Conservation (phyloP, 2,329 filamentous ascomycete species). For the Penicillium sp. region DNA sequence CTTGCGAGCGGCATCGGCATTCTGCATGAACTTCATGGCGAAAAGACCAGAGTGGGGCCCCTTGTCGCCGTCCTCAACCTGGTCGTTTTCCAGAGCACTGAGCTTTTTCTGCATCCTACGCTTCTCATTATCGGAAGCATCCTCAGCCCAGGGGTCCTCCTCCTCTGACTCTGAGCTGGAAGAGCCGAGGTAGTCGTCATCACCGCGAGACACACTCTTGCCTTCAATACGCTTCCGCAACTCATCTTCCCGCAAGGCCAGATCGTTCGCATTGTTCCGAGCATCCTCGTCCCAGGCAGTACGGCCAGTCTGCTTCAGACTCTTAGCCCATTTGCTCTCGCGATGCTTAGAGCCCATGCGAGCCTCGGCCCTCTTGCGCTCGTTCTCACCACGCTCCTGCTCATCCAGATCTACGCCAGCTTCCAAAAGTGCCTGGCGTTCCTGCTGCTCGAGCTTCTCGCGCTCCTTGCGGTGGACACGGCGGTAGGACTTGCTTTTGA, state of each 20-base stretch:
- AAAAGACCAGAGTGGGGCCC: conserved; percentile 65
- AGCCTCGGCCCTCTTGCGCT: conserved; percentile 76
- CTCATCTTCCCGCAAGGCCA: conserved; percentile 80
- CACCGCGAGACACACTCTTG: conserved; percentile 60
- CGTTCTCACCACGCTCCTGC: conserved; percentile 63
- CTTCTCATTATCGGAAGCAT: conserved; percentile 37
- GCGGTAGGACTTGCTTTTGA: conserved; percentile 95
- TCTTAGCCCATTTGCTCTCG: conserved; percentile 91
- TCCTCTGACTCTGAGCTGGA: conserved; percentile 63
- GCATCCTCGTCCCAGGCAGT: conserved; percentile 88
- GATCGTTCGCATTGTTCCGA: conserved; percentile 71
- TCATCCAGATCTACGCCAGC: conserved; percentile 61
- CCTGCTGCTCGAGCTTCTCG: conserved; percentile 57
- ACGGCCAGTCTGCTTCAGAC: conserved; percentile 72
- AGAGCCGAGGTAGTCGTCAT: conserved; percentile 51
- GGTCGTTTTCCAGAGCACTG: conserved; percentile 49
- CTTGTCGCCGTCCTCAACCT: conserved; percentile 37
- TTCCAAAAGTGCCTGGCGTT: conserved; percentile 57
- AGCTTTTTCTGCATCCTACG: conserved; percentile 42
- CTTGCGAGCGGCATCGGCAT: conserved; percentile 74
- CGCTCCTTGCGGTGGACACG: conserved; percentile 83
- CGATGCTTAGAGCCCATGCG: conserved; percentile 81
- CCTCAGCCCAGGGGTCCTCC: conserved; percentile 58
- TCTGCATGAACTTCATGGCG: conserved; percentile 92
- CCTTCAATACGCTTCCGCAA: conserved; percentile 76